Percentiles rank a stretch among this genome's conserved stretches.
Evolutionary conservation across 2,329 filamentous ascomycete species (phyloP).

Genomic region (Sordariomycetes sp.): DNA sequence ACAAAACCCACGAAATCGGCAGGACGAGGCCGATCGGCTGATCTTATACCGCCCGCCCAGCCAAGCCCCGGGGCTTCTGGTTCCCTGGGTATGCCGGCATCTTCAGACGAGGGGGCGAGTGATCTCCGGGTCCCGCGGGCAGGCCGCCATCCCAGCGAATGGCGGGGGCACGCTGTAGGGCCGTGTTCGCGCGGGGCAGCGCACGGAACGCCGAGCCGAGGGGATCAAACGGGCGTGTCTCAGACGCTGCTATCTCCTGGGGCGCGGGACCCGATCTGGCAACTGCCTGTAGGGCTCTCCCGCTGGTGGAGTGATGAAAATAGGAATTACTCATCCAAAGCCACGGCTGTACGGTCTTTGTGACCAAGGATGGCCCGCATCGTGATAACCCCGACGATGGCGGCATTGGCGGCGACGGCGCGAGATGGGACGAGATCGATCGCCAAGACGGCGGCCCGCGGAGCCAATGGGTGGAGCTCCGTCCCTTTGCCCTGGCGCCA

Average conservation of each 20-base stretch:
- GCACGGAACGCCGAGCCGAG: neutral
- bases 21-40: neutral
- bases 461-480: neutral
- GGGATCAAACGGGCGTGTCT: conserved; percentile 2
- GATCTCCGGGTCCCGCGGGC: neutral
- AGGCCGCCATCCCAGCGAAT: neutral
- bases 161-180: neutral
- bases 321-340: neutral
- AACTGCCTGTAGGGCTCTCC: neutral
- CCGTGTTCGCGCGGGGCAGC: neutral
- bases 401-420: no score
- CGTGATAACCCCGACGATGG: neutral
- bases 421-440: neutral
- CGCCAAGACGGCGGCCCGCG: neutral
- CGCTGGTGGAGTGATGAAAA: neutral
- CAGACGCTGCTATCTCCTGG: neutral
- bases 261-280: no score
- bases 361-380: neutral
- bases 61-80: neutral
- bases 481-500: neutral
- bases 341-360: neutral
- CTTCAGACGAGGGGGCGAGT: neutral
- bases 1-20: neutral
- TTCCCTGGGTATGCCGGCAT: neutral
- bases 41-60: neutral